phyloP scores from a whole-genome alignment of 2,329 filamentous ascomycete species.

The Xylariaceae sp. region DNA sequence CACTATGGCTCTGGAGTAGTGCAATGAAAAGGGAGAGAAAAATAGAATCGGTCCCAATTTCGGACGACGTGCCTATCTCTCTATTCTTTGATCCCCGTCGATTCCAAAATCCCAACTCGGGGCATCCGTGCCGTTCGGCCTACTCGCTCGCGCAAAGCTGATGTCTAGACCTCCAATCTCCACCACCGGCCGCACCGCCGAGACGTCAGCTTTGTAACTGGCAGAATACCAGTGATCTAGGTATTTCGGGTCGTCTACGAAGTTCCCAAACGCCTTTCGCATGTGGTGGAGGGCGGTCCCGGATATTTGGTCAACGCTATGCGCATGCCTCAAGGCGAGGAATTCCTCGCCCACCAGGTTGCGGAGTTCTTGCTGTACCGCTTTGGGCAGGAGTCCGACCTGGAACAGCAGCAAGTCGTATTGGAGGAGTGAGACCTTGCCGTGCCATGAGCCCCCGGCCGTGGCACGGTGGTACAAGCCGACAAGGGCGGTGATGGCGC shows the following conservation, averaged over 20 bases:
- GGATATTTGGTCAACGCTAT: not conserved
- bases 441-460: conserved; percentile 30
- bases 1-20: too few species aligned
- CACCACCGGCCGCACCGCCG: too few species aligned
- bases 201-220: too few species aligned
- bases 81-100: too few species aligned
- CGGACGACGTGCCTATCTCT: too few species aligned
- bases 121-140: not conserved
- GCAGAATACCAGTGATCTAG: too few species aligned
- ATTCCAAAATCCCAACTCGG: not conserved
- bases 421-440: conserved; percentile 30
- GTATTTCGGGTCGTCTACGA: not conserved
- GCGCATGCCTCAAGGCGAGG: conserved; percentile 44
- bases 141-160: not conserved
- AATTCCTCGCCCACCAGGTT: conserved; percentile 46
- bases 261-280: not conserved
- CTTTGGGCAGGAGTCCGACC: conserved; percentile 42
- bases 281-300: not conserved
- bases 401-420: conserved; percentile 33
- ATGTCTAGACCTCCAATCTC: not conserved
- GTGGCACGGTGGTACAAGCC: conserved; percentile 30
- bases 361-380: conserved; percentile 43
- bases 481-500: conserved; percentile 29
- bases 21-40: too few species aligned
- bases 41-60: too few species aligned